Evolutionary conservation across 495 filamentous ascomycete genomes (phyloP), one percentile per base, ranked within the genome.

Genomic region (Hypoxylon rickii): DNA sequence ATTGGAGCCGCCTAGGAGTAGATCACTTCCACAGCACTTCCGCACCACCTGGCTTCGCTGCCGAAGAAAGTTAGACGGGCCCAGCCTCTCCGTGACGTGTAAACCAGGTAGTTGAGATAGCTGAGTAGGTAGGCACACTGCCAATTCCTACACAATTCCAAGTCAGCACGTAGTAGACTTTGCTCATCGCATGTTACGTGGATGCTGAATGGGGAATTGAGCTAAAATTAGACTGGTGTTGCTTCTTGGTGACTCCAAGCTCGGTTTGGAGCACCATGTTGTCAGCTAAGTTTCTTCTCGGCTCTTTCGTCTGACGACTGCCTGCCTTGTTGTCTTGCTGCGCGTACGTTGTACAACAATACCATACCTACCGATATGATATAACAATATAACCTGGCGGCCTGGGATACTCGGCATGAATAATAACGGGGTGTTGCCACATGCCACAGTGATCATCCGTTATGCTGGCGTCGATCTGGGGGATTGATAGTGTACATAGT

Each of bases 401-500:
- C 16, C 39, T 39, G 21, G 36, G 48, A 21, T 43, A 26, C 29
- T 47, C 46, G 51, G 55, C 48, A 59, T 51, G 38, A 58, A 45
- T 45, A 49, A 49, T 20, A 22, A 62, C 37, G 34, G 49, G 48
- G 18, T 43, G 41, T 51, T 24, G 52, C 52, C 58, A 62, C 52
- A 57, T 48, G 59, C 59, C 59, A 54, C 59, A 57, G 17, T 24
- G 59, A 63, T 63, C 59, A 53, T 56, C 59, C 44, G 52, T 43
- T 43, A 63, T 63, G 59, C 59, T 48, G 53, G 59, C 39, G 59
- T 34, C 53, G 59, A 63, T 63, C 59, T 57, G 53, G 59, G 59
- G 58, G 53, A 53, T 50, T 37, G 29, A 22, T 37, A n/a, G n/a
- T n/a, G n/a, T n/a, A n/a, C n/a, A n/a, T n/a, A n/a, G n/a, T n/a